A percentile compares a stretch with the other conserved stretches of the same genome.
Evolutionary conservation across 164 flowering plant genomes (phyloP).

Genomic region (Saururus chinensis): DNA sequence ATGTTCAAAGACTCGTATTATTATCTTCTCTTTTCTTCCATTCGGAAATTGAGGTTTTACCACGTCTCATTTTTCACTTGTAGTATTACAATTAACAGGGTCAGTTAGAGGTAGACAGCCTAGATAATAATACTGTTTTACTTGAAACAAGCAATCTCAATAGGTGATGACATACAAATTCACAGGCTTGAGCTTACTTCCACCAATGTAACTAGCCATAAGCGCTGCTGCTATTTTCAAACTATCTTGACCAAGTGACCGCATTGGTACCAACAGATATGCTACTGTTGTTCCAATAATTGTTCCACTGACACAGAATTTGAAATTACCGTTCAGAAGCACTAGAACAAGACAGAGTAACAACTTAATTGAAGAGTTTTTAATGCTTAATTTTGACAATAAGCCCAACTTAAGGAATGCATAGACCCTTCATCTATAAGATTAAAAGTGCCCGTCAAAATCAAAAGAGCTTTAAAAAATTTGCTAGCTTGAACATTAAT

Average conservation of each 20-base stretch:
- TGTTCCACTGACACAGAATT: constrained; percentile 54
- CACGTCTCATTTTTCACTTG: too few species aligned
- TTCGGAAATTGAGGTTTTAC: too few species aligned
- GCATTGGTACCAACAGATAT: constrained; percentile 69
- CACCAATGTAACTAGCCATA: constrained; percentile 88
- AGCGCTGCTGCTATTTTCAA: constrained; percentile 93
- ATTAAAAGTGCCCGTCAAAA: too few species aligned
- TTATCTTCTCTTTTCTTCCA: too few species aligned
- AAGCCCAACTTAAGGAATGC: too few species aligned
- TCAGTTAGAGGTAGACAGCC: too few species aligned
- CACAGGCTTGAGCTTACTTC: constrained; percentile 39
- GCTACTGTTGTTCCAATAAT: constrained; percentile 80
- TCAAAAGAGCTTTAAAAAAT: background rate
- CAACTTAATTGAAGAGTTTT: too few species aligned
- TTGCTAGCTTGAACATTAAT: background rate
- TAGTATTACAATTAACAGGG: too few species aligned
- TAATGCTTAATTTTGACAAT: too few species aligned
- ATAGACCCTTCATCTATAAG: too few species aligned
- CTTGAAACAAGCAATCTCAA: background rate
- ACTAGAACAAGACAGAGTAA: too few species aligned
- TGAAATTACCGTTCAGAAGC: background rate
- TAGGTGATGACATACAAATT: background rate
- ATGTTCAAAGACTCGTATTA: too few species aligned
- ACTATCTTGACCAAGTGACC: constrained; percentile 75
- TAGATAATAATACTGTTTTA: background rate